Evolutionary conservation across 2,329 filamentous ascomycete genomes (phyloP), one percentile per base, ranked within the genome.

Genomic region (Zymoseptoria passerinii): DNA sequence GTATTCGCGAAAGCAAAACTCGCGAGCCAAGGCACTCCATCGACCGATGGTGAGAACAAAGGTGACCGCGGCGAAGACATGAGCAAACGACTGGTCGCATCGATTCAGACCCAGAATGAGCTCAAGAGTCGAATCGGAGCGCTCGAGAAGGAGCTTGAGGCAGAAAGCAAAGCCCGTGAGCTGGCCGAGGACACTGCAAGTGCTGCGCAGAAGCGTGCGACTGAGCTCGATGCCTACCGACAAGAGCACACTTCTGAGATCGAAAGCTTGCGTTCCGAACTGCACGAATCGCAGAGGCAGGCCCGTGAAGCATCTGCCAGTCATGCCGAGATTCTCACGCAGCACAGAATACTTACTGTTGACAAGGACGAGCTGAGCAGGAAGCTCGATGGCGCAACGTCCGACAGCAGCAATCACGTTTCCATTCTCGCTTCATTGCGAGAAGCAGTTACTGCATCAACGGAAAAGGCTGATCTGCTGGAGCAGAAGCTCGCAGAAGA

Each of bases 1-100:
- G 88, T 94, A 0, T 97, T 97, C 73, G 90, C 92, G 35, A 96
- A 95, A 71, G 91, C 95, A 2, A 96, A 90, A 71, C 78, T 96
- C 54, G 92, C 92, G 28, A 92, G 91, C 7, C 87, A 91, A 63
- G 85, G 82, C 44, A 51, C 65, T 64, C 54, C 68, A 80, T 80
- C 68, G 81, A 83, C 48, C 76, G 87, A 57, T 79, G 84, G 68
- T 72, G 65, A 60, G 18, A 55, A 57, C 48, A 62, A 54, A 44
- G 79, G 86, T 53, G 87, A 89, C 54, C 84, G 89, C 28, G 81
- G 83, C 6, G 82, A 82, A 8, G 92, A 96, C 60, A 83, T 96
- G 62, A 88, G 84, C 69, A 85, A 85, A 67, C 91, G 94, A 66
- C 80, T 99, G 20, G 92, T 92, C n/a, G 76, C 85, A 20, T 87